phyloP scores from a whole-genome alignment of 1,139 yeast species.

The Kluyveromyces marxianus region DNA sequence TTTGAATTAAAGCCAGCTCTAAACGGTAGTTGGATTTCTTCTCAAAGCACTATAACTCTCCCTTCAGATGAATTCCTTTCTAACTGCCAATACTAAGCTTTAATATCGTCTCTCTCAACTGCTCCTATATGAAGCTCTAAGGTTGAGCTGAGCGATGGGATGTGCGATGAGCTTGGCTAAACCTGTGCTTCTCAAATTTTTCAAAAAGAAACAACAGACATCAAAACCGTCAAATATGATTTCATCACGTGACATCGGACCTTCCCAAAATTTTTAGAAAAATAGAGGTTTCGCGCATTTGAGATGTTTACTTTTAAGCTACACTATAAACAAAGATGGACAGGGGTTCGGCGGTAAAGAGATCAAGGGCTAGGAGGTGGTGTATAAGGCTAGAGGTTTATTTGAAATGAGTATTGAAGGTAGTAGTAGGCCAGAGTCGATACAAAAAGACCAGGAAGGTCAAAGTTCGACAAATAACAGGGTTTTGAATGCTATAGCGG shows the following conservation, averaged over 20 bases:
- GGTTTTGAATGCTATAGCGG: conserved; percentile 46
- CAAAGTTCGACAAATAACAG: conserved; percentile 13
- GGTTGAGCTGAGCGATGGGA: conserved; percentile 8
- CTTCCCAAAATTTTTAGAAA: background rate
- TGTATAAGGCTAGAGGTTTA: no score
- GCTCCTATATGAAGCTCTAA: background rate
- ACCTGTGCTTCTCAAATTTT: conserved; percentile 6
- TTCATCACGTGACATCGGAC: background rate
- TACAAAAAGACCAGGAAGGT: background rate
- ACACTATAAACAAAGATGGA: background rate
- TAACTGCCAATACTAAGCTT: no score
- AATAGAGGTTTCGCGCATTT: background rate
- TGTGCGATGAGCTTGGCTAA: conserved; percentile 8
- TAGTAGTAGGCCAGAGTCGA: no score
- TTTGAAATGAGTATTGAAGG: no score
- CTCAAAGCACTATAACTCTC: no score
- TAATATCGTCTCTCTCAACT: no score
- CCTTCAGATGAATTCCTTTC: no score
- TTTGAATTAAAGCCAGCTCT: background rate
- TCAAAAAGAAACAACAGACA: conserved; percentile 3
- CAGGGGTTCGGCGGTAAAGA: background rate
- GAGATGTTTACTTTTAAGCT: background rate
- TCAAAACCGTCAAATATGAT: conserved; percentile 1
- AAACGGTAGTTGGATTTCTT: no score
- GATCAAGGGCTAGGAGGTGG: no score